Evolutionary conservation across 2,329 filamentous ascomycete genomes (phyloP).

Genomic region (Pyrenochaeta sp.): DNA sequence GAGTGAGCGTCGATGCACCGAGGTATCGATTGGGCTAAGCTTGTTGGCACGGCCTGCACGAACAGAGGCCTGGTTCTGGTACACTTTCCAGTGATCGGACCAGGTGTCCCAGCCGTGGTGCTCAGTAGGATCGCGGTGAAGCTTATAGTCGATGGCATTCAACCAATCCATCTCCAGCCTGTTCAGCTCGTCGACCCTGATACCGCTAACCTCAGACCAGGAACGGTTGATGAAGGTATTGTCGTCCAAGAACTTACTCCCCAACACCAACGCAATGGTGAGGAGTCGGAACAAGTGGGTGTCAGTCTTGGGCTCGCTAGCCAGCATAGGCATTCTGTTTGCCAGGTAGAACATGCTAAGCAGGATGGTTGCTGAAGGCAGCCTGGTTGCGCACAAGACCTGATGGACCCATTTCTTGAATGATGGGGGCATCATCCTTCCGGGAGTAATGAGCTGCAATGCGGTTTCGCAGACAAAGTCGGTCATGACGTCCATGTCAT

Average conservation of each 20-base stretch:
- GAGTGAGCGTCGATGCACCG: conserved; percentile 61
- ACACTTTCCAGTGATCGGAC: conserved; percentile 71
- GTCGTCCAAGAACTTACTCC: conserved; percentile 95
- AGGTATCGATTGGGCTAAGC: conserved; percentile 71
- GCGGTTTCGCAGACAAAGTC: conserved; percentile 94
- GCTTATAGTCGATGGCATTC: conserved; percentile 78
- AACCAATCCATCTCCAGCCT: conserved; percentile 88
- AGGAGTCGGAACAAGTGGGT: conserved; percentile 87
- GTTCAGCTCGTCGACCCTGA: conserved; percentile 84
- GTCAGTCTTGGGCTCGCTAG: conserved; percentile 57
- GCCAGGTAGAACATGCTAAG: conserved; percentile 90
- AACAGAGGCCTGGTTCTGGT: conserved; percentile 60
- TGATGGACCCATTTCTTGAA: conserved; percentile 93
- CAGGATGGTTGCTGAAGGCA: conserved; percentile 90
- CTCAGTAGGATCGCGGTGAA: conserved; percentile 84
- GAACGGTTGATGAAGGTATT: conserved; percentile 98
- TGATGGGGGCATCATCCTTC: conserved; percentile 68
- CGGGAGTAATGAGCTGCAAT: conserved; percentile 71
- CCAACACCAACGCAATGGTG: conserved; percentile 82
- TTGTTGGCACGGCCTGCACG: conserved; percentile 49
- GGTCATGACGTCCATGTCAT: conserved; percentile 95
- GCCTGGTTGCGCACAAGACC: conserved; percentile 86
- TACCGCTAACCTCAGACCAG: conserved; percentile 94
- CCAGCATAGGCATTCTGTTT: conserved; percentile 79
- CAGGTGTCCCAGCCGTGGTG: conserved; percentile 74